Percentiles rank a stretch among this genome's conserved stretches.
Conservation (phyloP, 2,329 filamentous ascomycete species). For the Colletotrichum chrysophilum region DNA sequence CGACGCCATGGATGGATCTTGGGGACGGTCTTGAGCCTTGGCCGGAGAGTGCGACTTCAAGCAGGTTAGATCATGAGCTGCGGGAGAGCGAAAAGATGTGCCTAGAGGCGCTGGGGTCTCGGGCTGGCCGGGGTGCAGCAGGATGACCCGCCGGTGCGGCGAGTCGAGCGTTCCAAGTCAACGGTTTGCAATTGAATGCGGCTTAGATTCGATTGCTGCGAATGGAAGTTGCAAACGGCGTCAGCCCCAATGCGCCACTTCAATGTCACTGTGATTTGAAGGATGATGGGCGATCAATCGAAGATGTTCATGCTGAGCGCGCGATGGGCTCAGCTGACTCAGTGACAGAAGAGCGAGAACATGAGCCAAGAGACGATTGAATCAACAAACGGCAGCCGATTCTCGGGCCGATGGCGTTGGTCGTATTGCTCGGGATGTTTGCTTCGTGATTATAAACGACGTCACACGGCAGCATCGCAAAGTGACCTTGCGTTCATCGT, state of each 20-base stretch:
- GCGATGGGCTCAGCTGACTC: not conserved
- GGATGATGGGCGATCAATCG: not conserved
- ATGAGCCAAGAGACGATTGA: not conserved
- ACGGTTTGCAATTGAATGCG: constrained; percentile 2
- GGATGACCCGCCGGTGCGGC: not conserved
- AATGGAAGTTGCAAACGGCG: not conserved
- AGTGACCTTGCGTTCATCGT: not conserved
- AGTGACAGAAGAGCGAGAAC: not conserved
- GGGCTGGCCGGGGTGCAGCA: constrained; percentile 9
- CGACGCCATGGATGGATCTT: not conserved
- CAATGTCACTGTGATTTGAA: not conserved
- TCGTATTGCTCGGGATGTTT: not conserved
- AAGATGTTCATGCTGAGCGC: not conserved
- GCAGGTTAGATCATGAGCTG: not conserved
- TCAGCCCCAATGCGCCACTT: not conserved
- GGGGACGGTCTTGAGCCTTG: not conserved
- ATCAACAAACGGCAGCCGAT: not conserved
- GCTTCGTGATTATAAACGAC: not conserved
- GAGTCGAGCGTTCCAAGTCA: not conserved
- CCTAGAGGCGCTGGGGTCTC: not conserved
- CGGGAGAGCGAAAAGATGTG: not conserved
- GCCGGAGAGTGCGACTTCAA: not conserved
- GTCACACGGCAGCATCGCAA: not conserved
- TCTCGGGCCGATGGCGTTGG: not conserved
- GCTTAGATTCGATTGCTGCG: not conserved